These are phyloP conservation scores for Fusarium sacchari DNA, from an alignment of 2,329 filamentous ascomycete genomes.

Conservation along the genomic window DNA sequence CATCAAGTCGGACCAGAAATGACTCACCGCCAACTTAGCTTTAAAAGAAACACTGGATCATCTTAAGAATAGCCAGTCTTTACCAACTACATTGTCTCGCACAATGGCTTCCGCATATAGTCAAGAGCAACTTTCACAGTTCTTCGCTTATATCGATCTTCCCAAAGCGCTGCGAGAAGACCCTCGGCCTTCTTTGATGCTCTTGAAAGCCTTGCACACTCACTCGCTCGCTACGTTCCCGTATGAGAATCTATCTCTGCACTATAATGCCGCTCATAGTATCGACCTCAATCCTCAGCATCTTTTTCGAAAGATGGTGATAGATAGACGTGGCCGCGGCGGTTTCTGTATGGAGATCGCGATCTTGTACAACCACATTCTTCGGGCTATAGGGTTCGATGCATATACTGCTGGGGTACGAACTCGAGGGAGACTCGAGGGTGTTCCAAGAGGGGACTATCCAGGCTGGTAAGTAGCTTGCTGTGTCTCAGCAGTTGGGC, in stretches of 20 bases:
- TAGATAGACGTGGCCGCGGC: constrained; percentile 55
- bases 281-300: constrained; percentile 57
- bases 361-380: constrained; percentile 64
- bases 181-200: constrained; percentile 7
- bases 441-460: constrained; percentile 55
- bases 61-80: neutral
- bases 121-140: constrained; percentile 26
- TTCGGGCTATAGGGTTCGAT: constrained; percentile 60
- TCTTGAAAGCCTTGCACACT: constrained; percentile 30
- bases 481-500: neutral
- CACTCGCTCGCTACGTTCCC: constrained; percentile 53
- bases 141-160: constrained; percentile 17
- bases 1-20: neutral
- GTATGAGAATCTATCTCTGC: constrained; percentile 66
- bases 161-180: constrained; percentile 11
- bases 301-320: constrained; percentile 62
- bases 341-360: constrained; percentile 71
- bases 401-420: constrained; percentile 67
- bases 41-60: neutral
- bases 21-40: neutral
- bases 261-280: constrained; percentile 56
- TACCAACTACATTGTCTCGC: neutral
- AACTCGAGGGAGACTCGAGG: constrained; percentile 53
- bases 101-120: constrained; percentile 33
- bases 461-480: constrained; percentile 53